phyloP scores from a whole-genome alignment of 129 eudicot species.

The Gnaphalium uliginosum region DNA sequence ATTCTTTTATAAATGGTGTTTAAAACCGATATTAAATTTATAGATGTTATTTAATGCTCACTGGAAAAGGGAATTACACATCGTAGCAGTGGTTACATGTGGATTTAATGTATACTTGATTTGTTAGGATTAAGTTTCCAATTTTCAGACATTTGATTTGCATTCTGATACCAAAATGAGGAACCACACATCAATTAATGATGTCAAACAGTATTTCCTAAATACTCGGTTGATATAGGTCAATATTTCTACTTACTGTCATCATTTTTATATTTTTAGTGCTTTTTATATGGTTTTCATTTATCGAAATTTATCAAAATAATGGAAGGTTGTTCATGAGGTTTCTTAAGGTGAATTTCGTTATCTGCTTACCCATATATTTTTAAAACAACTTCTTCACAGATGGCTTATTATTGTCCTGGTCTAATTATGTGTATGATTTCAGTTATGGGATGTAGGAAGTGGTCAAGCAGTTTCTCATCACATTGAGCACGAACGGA shows the following conservation, averaged over 20 bases:
- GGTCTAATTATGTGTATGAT: slow-evolving; percentile 27
- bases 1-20: slow-evolving; percentile 8
- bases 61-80: not conserved
- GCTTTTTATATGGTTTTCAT: not conserved
- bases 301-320: not conserved
- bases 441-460: slow-evolving; percentile 91
- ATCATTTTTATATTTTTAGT: not conserved
- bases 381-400: not conserved
- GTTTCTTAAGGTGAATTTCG: not conserved
- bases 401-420: slow-evolving; percentile 7
- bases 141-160: not conserved
- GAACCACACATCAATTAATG: not conserved
- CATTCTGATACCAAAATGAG: not conserved
- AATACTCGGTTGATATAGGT: not conserved
- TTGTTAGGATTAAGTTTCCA: not conserved
- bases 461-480: slow-evolving; percentile 70
- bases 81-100: not conserved
- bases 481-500: slow-evolving; percentile 59
- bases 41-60: not conserved
- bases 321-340: not conserved
- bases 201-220: not conserved
- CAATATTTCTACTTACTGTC: not conserved
- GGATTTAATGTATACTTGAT: not conserved
- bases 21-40: not conserved
- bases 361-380: not conserved